phyloP scores from a whole-genome alignment of 108 stramenopile genomes.

The Parietichytrium sp. region DNA sequence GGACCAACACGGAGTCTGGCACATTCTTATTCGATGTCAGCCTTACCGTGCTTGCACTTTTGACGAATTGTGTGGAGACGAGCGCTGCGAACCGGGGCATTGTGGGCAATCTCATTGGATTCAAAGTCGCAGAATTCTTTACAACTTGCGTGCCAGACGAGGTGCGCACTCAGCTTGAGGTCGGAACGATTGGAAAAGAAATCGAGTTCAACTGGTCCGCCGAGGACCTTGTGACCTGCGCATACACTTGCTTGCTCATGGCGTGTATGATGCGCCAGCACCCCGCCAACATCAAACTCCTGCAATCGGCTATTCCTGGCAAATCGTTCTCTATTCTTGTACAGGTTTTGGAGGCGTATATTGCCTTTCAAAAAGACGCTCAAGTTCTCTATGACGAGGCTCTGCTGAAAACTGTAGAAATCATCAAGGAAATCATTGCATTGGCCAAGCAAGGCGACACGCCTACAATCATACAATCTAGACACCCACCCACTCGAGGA shows the following conservation, averaged over 20 bases:
- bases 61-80: slow-evolving; percentile 35
- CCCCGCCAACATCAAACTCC: background rate
- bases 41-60: background rate
- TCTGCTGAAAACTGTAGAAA: background rate
- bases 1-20: no score
- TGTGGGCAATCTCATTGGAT: background rate
- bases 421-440: no score
- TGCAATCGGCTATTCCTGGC: background rate
- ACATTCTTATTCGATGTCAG: background rate
- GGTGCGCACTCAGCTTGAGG: background rate
- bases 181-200: background rate
- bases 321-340: background rate
- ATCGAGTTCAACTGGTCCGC: slow-evolving; percentile 6
- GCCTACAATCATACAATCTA: no score
- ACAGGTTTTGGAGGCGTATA: slow-evolving; percentile 9
- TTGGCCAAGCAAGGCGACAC: no score
- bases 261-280: background rate
- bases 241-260: background rate
- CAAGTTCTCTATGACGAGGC: background rate
- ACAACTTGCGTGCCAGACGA: background rate
- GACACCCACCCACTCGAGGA: no score
- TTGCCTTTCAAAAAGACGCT: background rate
- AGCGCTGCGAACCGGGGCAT: background rate
- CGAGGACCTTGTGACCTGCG: slow-evolving; percentile 14
- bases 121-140: background rate